Base-by-base conservation (phyloP, 805 yeast species). In the Starmera dryadoides region DNA sequence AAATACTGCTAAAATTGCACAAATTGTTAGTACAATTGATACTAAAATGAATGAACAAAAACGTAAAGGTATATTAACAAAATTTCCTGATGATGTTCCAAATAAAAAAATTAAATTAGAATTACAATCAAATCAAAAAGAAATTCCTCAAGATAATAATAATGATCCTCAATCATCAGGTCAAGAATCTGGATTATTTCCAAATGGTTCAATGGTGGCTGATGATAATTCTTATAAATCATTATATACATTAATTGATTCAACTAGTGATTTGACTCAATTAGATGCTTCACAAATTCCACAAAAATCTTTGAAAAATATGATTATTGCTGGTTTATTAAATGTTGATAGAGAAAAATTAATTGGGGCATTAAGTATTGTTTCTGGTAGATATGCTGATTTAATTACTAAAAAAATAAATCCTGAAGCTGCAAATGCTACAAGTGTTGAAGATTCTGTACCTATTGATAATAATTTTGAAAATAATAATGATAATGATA, bases 261-360 rank as follows among this genome's bases (percentile, higher is more conserved):
- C 77, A 25, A 60, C 65, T 31, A 78, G 81, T 52, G 79, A 80
- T 36, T 63, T 86, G 42, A 71, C 77, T 25, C 70, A 71, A 30
- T 82, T 86, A 53, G 91, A 91, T 56, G 74, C 86, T 40, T 69
- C 86, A 2, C 63, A 75, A 9, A 63, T 93, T 7, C 82, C 93
- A 5, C 73, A 72, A 18, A 76, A 77, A 37, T 67, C 82, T 1
- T 71, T 88, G 40, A 71, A 71, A 18, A 71, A 75, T 34, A 80
- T 81, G 71, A 86, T 81, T 14, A 64, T 75, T 40, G 73, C 75
- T 2, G 87, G 95, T 0, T 64, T 93, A 40, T 64, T 69, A 15
- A 71, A 71, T 33, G 74, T 76, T 0, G 73, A 75, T 36, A 62
- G 70, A 0, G 64, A 65, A 4, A 72, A 69, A 42, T 65, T 91